phyloP scores from a whole-genome alignment of 768 basidiomycete species.

The Tulasnella sp. region DNA sequence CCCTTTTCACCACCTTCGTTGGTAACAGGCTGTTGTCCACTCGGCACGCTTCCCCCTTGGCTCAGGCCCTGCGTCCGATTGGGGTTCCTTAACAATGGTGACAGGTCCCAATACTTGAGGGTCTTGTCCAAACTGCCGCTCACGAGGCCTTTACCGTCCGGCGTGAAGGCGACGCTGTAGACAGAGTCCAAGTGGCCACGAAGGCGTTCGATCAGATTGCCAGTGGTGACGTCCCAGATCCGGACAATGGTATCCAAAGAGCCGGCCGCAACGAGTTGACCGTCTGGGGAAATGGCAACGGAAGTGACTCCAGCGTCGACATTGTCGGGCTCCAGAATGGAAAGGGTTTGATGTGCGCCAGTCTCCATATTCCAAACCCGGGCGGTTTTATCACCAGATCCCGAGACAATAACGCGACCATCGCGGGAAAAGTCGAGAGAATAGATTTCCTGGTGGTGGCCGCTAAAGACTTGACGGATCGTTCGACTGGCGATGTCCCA shows the following conservation, averaged over 20 bases:
- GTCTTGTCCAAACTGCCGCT: conserved; percentile 88
- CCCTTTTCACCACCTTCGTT: conserved; percentile 39
- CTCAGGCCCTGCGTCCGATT: conserved; percentile 11
- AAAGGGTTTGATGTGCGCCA: conserved; percentile 38
- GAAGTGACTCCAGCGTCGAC: conserved; percentile 70
- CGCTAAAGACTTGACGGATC: conserved; percentile 74
- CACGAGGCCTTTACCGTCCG: conserved; percentile 80
- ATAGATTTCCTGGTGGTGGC: conserved; percentile 90
- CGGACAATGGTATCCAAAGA: conserved; percentile 58
- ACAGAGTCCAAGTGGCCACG: conserved; percentile 77
- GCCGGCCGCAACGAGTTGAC: conserved; percentile 53
- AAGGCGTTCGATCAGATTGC: conserved; percentile 60
- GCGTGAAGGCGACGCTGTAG: conserved; percentile 84
- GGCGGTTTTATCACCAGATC: conserved; percentile 69
- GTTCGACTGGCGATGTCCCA: conserved; percentile 83
- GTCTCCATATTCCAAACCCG: conserved; percentile 54
- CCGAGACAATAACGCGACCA: conserved; percentile 78
- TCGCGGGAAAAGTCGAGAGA: conserved; percentile 87
- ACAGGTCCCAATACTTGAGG: conserved; percentile 78
- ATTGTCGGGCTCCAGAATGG: conserved; percentile 47
- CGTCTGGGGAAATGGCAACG: conserved; percentile 71
- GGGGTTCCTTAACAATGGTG: conserved; percentile 30
- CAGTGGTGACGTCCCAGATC: conserved; percentile 75
- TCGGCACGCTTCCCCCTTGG: conserved; percentile 12
- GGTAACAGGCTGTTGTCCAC: conserved; percentile 4